Evolutionary conservation across 1,139 yeast species (phyloP), one percentile per base, ranked within the genome.

Genomic region (Saccharomyces hybrid): DNA sequence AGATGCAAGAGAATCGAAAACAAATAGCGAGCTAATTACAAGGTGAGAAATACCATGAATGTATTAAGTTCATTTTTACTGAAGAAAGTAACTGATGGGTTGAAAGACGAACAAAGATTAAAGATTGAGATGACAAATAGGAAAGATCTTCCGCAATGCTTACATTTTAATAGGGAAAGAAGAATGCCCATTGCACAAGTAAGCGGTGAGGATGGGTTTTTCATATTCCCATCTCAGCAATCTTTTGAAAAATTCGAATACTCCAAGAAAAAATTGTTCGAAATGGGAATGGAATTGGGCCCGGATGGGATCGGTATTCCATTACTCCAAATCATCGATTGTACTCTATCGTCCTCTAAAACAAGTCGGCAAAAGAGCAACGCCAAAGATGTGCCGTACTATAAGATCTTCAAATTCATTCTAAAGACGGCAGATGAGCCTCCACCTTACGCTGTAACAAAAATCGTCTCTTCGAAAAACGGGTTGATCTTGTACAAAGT

Each of bases 261-360:
- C 8, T 44, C 38, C 14, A 48, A 31, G 14, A 50, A 46, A 9
- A 31, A 55, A 4, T 47, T 50, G 9, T 50, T 38, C 12, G 27
- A 24, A 24, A 24, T 24, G 26, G 6, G 6, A 24, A 24, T 24
- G 26, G 16, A 16, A 6, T 27, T 54, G 31, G 50, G 54, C 38
- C 44, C 53, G 4, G 55, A 58, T 16, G 62, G 60, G 11, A 54
- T 58, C 19, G 62, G 62, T 11, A 51, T 58, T 8, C 62, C 60
- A 2, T 46, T 59, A 44, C 26, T 59, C 24, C 57, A 54, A n/a
- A 56, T 59, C 12, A 24, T 31, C 3, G 31, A 31, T 38, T 38
- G 24, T 24, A 38, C n/a, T 8, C 12, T 6, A 38, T n/a, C 44
- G 26, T 38, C 19, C 19, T 16, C 24, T 11, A 16, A 34, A 44